Evolutionary conservation across 2,329 filamentous ascomycete genomes (phyloP).

Genomic region (Leptographium procerum): DNA sequence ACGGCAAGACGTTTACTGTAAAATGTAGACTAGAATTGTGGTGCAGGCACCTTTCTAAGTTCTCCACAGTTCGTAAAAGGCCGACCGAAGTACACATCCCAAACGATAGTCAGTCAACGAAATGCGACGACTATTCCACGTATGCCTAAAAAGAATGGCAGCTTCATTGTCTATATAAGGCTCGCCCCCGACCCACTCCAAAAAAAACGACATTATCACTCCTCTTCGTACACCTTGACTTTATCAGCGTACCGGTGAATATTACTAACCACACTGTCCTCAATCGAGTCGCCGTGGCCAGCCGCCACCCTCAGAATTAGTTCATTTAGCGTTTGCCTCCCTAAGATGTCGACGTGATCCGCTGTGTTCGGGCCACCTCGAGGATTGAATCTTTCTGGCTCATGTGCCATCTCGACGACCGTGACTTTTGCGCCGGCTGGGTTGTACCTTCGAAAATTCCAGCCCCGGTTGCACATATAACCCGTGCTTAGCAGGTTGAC

Average conservation of each 20-base stretch:
- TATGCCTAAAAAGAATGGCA: not conserved
- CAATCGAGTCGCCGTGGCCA: slow-evolving; percentile 69
- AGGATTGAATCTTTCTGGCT: slow-evolving; percentile 84
- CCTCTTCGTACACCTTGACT: slow-evolving; percentile 69
- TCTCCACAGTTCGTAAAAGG: too few relatives aligned
- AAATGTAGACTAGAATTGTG: too few relatives aligned
- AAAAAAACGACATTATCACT: too few relatives aligned
- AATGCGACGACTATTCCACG: not conserved
- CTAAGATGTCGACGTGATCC: slow-evolving; percentile 94
- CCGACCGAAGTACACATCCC: too few relatives aligned
- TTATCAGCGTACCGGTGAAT: slow-evolving; percentile 74
- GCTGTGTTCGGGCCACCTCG: slow-evolving; percentile 60
- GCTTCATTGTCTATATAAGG: not conserved
- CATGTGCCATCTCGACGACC: slow-evolving; percentile 91
- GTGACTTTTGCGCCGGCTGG: slow-evolving; percentile 71
- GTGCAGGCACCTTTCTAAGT: too few relatives aligned
- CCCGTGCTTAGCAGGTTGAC: slow-evolving; percentile 85
- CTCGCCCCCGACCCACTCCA: not conserved
- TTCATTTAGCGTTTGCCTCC: slow-evolving; percentile 80
- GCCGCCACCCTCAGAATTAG: slow-evolving; percentile 77
- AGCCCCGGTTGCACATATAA: slow-evolving; percentile 95
- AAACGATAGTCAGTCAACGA: not conserved
- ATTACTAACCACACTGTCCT: slow-evolving; percentile 66
- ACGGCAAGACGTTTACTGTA: too few relatives aligned
- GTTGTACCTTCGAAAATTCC: slow-evolving; percentile 89